Conservation (phyloP, 352 stramenopile species). For the Pythium vanterpoolii region DNA sequence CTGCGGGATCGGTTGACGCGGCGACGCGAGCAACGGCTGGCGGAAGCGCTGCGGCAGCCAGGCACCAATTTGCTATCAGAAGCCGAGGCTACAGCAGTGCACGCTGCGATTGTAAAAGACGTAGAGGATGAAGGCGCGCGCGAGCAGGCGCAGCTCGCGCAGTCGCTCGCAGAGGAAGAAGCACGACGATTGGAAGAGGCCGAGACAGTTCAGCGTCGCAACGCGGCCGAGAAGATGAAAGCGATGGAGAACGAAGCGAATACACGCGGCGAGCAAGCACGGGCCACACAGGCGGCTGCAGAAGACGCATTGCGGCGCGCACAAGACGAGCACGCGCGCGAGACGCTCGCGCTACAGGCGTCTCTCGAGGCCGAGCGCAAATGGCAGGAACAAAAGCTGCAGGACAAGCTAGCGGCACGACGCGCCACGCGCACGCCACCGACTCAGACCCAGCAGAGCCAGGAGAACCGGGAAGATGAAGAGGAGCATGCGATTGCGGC, state of each 20-base stretch:
- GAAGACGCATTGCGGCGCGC: constrained; percentile 56
- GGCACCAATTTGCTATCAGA: background rate
- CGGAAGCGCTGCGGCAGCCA: background rate
- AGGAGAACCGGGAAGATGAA: background rate
- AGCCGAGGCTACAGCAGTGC: background rate
- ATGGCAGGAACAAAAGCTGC: constrained; percentile 61
- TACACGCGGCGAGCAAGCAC: background rate
- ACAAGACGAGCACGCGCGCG: constrained; percentile 56
- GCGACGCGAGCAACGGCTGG: constrained; percentile 8
- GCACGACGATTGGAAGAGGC: constrained; percentile 7
- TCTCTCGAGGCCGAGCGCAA: constrained; percentile 55
- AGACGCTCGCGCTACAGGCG: constrained; percentile 36
- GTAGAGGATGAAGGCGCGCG: constrained; percentile 3
- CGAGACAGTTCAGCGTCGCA: constrained; percentile 28
- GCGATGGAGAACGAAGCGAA: constrained; percentile 9
- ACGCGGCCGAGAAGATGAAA: constrained; percentile 30
- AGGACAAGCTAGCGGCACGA: constrained; percentile 20
- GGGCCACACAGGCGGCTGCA: constrained; percentile 17
- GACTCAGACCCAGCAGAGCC: too few relatives aligned
- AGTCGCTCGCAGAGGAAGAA: constrained; percentile 11
- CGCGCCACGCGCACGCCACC: constrained; percentile 15
- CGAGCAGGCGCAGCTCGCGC: background rate
- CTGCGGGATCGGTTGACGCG: constrained; percentile 13
- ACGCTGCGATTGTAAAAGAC: constrained; percentile 1
- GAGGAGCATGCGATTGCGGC: constrained; percentile 3